These are phyloP conservation scores for Mycena epipterygia DNA, from an alignment of 768 basidiomycete species.

Conservation along the genomic window DNA sequence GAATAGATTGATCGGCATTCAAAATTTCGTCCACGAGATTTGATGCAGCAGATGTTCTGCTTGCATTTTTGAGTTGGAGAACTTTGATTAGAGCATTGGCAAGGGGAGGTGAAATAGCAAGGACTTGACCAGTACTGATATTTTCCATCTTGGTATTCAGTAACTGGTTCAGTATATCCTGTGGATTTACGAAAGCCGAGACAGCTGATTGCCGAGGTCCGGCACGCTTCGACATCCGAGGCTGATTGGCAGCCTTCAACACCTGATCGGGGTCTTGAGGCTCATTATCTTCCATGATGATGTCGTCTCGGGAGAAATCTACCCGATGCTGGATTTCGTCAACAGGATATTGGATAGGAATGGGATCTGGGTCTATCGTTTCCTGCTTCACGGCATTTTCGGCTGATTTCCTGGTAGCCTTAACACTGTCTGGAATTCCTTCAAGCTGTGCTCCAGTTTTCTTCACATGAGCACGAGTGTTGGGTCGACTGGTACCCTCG, in stretches of 20 bases:
- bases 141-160: background rate
- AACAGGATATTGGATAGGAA: background rate
- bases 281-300: constrained; percentile 12
- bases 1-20: background rate
- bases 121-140: constrained; percentile 3
- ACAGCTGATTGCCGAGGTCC: constrained; percentile 18
- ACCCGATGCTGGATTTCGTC: background rate
- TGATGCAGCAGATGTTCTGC: background rate
- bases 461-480: constrained; percentile 13
- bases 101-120: background rate
- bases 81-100: constrained; percentile 9
- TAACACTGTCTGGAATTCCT: background rate
- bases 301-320: constrained; percentile 9
- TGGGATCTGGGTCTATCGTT: background rate
- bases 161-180: background rate
- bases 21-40: background rate
- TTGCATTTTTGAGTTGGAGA: background rate
- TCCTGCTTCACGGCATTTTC: background rate
- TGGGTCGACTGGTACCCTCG: background rate
- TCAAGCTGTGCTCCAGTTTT: background rate
- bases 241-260: background rate
- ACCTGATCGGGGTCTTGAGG: background rate
- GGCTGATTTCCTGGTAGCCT: background rate
- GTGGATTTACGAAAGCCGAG: background rate
- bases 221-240: background rate